Base-by-base conservation (phyloP, 2,329 filamentous ascomycete species). In the Colletotrichum brevisporum region DNA sequence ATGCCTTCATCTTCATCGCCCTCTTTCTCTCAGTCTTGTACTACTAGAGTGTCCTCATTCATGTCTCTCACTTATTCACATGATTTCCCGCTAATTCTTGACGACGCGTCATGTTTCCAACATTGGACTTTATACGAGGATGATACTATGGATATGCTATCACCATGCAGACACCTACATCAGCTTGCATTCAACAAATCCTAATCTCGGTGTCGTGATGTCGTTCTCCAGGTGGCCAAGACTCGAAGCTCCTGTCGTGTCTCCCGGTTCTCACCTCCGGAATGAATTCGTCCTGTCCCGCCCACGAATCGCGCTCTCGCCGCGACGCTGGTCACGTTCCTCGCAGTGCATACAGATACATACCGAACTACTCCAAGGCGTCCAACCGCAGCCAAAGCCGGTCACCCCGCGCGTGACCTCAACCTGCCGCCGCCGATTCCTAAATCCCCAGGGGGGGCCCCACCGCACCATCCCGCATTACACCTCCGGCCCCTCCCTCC, bases 351-450 rank as follows among this genome's bases (percentile, higher is more conserved):
- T 41, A 51, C 63, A 55, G 47, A 45, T 18, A n/a, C 59, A 63
- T 63, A 56, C 60, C 60, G 43, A 63, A 24, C 56, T 16, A 48
- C 26, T 45, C 21, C 48, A 36, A 51, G 12, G 36, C 36, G 48
- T 48, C 60, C 60, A 67, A 63, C 53, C 59, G 57, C 45, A 24
- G 12, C 26, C 26, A 16, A 3, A 13, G 36, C 53, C 60, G 47
- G 39, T 51, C 41, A 36, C 31, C 31, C 65, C 59, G 39, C 65
- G 60, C 65, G 54, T 68, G 65, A 68, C 65, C n/a, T n/a, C n/a
- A n/a, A n/a, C n/a, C 61, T 41, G 51, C 53, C 53, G 51, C 53
- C 53, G 50, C 65, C 61, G 60, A 68, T 68, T 68, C 65, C 65
- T 68, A 68, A 65, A 53, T 59, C 55, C 41, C 48, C 21, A 24